Percentiles rank a stretch among this genome's conserved stretches.
Evolutionary conservation across 768 basidiomycete species (phyloP).

Genomic region (Collybia nuda): DNA sequence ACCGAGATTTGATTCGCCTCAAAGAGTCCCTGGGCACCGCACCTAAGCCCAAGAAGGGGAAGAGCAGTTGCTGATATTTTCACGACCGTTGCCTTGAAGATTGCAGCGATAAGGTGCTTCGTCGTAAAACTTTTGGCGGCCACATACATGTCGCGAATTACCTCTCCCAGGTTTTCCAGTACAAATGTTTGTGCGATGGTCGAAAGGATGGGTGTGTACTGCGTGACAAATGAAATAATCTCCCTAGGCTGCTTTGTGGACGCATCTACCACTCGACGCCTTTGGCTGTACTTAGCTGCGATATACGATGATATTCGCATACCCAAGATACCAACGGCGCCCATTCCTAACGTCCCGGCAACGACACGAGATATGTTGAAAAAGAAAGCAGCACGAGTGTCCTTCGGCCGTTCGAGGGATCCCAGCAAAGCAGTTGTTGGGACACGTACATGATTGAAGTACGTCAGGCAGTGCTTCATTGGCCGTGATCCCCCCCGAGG

Average conservation of each 20-base stretch:
- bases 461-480: constrained; percentile 34
- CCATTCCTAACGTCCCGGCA: constrained; percentile 30
- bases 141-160: constrained; percentile 23
- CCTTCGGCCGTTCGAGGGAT: constrained; percentile 7
- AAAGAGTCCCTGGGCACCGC: constrained; percentile 44
- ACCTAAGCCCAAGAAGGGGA: constrained; percentile 28
- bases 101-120: constrained; percentile 21
- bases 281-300: constrained; percentile 27
- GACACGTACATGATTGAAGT: constrained; percentile 32
- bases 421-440: constrained; percentile 29
- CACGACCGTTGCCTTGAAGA: constrained; percentile 14
- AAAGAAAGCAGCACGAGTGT: constrained; percentile 20
- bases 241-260: constrained; percentile 19
- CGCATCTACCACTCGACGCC: constrained; percentile 19
- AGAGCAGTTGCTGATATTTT: constrained; percentile 11
- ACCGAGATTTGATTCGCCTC: constrained; percentile 31
- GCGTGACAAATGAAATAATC: constrained; percentile 41
- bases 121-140: constrained; percentile 11
- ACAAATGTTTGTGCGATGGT: constrained; percentile 35
- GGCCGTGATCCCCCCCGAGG: constrained; percentile 27
- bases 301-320: constrained; percentile 22
- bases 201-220: constrained; percentile 35
- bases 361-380: constrained; percentile 25
- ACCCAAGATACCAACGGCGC: constrained; percentile 18
- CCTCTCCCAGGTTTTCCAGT: constrained; percentile 25